Percentiles rank a stretch among this genome's conserved stretches.
Conservation (phyloP, 805 yeast genomes). For the Nakazawaea holstii region DNA sequence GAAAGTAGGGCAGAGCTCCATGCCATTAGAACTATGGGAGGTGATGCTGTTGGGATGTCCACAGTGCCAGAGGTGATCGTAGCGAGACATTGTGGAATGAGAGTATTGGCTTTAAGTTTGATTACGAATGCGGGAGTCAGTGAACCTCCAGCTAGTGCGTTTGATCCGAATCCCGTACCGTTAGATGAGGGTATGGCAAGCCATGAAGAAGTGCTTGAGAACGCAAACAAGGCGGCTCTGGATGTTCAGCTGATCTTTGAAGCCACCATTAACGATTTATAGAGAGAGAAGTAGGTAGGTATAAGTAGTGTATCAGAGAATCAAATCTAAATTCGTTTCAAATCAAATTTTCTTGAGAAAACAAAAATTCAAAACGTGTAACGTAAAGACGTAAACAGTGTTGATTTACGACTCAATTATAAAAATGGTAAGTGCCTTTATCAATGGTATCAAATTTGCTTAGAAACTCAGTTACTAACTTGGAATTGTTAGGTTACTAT, state of each 20-base stretch:
- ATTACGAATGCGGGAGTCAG: constrained; percentile 81
- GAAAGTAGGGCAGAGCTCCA: constrained; percentile 93
- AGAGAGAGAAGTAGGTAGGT: no score
- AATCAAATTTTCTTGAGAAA: neutral
- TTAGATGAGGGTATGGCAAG: constrained; percentile 75
- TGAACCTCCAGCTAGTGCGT: constrained; percentile 62
- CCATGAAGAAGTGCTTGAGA: constrained; percentile 87
- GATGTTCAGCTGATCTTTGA: constrained; percentile 74
- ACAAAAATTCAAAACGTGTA: neutral
- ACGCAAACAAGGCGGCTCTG: constrained; percentile 71
- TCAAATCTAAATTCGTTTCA: neutral
- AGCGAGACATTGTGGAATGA: constrained; percentile 83
- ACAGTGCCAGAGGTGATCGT: constrained; percentile 95
- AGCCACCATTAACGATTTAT: constrained; percentile 45
- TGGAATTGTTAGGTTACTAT: constrained; percentile 58
- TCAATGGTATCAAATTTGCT: neutral
- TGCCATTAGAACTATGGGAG: constrained; percentile 65
- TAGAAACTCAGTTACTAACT: neutral
- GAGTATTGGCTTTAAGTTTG: constrained; percentile 77
- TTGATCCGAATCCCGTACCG: constrained; percentile 40
- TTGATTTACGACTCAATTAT: neutral
- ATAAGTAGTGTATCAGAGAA: neutral
- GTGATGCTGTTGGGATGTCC: constrained; percentile 96
- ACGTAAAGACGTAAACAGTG: neutral
- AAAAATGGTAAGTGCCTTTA: neutral